Evolutionary conservation across 352 stramenopile genomes (phyloP), one percentile per base, ranked within the genome.

Genomic region (Globisporangium yorkense): DNA sequence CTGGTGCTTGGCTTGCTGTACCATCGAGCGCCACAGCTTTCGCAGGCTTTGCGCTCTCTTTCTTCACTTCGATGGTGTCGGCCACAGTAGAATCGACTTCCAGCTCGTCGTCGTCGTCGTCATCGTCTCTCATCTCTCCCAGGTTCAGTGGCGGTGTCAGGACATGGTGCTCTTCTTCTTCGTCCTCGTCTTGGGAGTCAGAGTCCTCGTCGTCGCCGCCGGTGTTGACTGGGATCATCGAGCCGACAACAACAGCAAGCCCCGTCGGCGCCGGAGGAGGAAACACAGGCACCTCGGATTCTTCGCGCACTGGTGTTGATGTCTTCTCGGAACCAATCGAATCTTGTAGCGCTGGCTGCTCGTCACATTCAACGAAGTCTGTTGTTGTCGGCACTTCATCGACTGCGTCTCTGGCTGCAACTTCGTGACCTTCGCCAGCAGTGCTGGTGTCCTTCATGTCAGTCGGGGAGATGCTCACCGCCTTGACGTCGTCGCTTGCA

Each of bases 21-120:
- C 27, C 37, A 9, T 41, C 24, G 9, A 12, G 21, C 2, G 2
- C 12, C 5, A 18, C 18, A 13, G 20, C 37, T 24, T 12, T 41
- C 18, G 6, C 37, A 50, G 24, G 24, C 18, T 3, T 9, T 33
- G 37, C 21, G 27, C 39, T 33, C 16, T 49, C n/a, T 27, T 48
- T 62, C 47, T 66, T 37, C 2, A 56, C 21, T 46, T 57, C 27
- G 4, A 70, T 72, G 20, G 54, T 69, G 16, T 51, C 66, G 7
- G 68, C 58, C 10, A 82, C 70, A 2, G 59, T 54, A 27, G 57
- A 33, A 59, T 84, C 66, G 37, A 82, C 52, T 37, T 84, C 74
- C 40, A 84, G 46, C n/a, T 77, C 66, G 16, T 84, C 74, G n/a
- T 80, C 74, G 21, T 81, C 72, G 20, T 77, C 70, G 13, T 74